Conservation (phyloP, 345 rosid species). For the Bruguiera parviflora region DNA sequence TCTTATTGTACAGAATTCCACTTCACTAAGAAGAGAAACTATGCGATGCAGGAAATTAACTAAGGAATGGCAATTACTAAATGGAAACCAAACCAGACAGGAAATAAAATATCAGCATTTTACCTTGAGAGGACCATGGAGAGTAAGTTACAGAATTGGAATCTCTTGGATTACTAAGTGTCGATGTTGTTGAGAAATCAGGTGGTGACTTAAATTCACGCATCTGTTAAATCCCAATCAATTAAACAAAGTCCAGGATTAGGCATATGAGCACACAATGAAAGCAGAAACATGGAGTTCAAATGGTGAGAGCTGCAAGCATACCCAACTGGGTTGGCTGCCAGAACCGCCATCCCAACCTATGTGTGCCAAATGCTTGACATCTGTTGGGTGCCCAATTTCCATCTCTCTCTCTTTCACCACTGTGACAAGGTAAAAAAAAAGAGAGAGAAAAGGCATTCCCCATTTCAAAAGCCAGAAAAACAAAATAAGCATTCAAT, state of each 20-base stretch:
- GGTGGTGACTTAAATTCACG: constrained; percentile 65
- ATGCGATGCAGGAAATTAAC: not conserved
- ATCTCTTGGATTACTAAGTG: constrained; percentile 52
- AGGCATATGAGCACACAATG: not conserved
- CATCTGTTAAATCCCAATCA: constrained; percentile 56
- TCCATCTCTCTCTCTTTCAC: constrained; percentile 76
- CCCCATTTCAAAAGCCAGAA: not conserved
- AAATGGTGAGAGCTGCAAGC: constrained; percentile 15
- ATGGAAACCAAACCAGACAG: not conserved
- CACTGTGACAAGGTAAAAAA: constrained; percentile 31
- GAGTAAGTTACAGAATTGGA: constrained; percentile 47
- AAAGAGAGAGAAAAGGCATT: not conserved
- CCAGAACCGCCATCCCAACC: constrained; percentile 83
- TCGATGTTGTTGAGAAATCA: constrained; percentile 48
- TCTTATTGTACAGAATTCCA: too few species aligned
- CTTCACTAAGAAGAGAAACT: not conserved
- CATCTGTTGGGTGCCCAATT: constrained; percentile 94
- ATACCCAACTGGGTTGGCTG: constrained; percentile 82
- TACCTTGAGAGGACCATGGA: constrained; percentile 77
- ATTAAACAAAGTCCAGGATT: not conserved
- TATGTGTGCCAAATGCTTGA: constrained; percentile 88
- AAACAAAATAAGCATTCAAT: not conserved
- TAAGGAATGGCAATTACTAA: not conserved
- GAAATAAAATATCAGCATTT: not conserved
- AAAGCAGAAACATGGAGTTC: not conserved